Conservation (phyloP, 108 stramenopile genomes). For the Discostella stelligeroides region DNA sequence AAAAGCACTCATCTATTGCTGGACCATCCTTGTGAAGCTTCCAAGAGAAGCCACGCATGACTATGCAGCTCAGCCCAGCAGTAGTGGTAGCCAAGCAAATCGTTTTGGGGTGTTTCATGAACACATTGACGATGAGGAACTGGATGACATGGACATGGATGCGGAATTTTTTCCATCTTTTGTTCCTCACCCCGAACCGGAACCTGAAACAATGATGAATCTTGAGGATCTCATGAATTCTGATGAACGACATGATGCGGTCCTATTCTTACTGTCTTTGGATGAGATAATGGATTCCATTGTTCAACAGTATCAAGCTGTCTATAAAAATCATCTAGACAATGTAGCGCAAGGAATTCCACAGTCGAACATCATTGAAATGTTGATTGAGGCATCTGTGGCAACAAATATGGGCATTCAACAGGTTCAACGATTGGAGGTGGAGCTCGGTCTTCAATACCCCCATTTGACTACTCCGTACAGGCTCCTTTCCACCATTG, state of each 20-base stretch:
- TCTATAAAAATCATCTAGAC: not conserved
- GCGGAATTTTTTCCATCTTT: conserved; percentile 19
- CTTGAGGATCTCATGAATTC: conserved; percentile 43
- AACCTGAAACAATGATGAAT: conserved; percentile 15
- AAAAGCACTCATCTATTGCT: conserved; percentile 46
- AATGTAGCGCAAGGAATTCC: conserved; percentile 4
- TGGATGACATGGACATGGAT: conserved; percentile 37
- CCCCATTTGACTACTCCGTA: conserved; percentile 52
- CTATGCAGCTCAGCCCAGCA: not conserved
- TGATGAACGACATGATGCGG: conserved; percentile 49
- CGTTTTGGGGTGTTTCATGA: conserved; percentile 6
- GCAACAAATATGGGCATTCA: conserved; percentile 49
- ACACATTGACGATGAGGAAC: conserved; percentile 30
- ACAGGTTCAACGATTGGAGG: conserved; percentile 45
- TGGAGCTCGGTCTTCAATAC: conserved; percentile 40
- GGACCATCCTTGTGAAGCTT: conserved; percentile 22
- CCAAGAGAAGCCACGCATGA: not conserved
- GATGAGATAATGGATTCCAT: conserved; percentile 38
- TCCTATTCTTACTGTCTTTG: conserved; percentile 44
- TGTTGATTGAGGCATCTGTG: conserved; percentile 45
- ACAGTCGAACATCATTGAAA: conserved; percentile 21
- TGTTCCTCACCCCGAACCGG: conserved; percentile 31
- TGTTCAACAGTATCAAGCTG: conserved; percentile 19
- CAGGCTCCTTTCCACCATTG: conserved; percentile 40
- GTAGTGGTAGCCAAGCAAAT: conserved; percentile 5